phyloP scores from a whole-genome alignment of 2,329 filamentous ascomycete species.

The Phialophora expanda region DNA sequence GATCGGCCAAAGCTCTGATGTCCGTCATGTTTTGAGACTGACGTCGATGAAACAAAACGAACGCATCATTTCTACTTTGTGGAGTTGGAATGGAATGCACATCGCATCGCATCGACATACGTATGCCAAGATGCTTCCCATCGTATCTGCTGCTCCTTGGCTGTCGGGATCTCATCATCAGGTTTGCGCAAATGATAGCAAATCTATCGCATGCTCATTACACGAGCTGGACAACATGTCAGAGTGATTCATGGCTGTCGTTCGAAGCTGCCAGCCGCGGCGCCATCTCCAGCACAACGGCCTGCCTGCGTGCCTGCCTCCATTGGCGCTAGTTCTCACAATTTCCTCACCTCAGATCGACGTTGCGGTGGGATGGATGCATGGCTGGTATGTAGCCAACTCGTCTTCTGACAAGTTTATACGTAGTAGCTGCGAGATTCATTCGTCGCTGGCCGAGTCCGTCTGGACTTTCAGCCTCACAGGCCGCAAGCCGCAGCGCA shows the following conservation, averaged over 20 bases:
- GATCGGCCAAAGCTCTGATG: neutral
- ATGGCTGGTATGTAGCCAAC: no score
- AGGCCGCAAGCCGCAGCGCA: neutral
- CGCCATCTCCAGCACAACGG: no score
- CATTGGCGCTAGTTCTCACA: neutral
- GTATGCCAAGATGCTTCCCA: neutral
- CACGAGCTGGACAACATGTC: no score
- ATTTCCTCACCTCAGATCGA: neutral
- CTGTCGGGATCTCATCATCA: neutral
- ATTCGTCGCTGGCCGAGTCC: neutral
- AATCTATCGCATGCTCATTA: no score
- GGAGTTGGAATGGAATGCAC: neutral
- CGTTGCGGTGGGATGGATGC: neutral
- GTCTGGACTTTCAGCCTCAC: neutral
- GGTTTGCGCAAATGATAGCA: neutral
- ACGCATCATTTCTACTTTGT: neutral
- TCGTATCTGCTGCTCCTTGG: no score
- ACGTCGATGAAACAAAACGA: neutral
- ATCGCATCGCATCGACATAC: neutral
- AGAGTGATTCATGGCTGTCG: no score
- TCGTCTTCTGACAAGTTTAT: neutral
- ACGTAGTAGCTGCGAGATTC: neutral
- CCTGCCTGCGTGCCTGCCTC: neutral
- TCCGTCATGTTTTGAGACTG: neutral
- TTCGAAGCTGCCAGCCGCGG: neutral